Evolutionary conservation across 2,329 filamentous ascomycete species (phyloP).

Genomic region (Ascochyta koolunga): DNA sequence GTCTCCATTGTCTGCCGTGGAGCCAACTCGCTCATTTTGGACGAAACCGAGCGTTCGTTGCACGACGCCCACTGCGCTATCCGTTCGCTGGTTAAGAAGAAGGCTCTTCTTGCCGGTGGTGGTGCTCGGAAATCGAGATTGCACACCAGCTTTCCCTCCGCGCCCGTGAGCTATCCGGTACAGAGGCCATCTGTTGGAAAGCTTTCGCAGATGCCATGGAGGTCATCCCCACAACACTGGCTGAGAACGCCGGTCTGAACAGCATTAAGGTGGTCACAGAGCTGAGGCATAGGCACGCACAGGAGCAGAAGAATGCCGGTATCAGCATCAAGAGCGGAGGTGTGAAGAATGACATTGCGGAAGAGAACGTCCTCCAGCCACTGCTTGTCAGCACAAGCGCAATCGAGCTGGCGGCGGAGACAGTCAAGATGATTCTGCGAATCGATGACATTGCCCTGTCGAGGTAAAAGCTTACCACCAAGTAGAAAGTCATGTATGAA

Average conservation of each 20-base stretch:
- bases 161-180: slow-evolving; percentile 82
- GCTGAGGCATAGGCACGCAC: slow-evolving; percentile 88
- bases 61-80: slow-evolving; percentile 98
- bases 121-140: slow-evolving; percentile 96
- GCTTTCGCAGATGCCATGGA: slow-evolving; percentile 98
- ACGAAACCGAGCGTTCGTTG: slow-evolving; percentile 94
- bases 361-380: slow-evolving; percentile 96
- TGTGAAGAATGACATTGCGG: slow-evolving; percentile 94
- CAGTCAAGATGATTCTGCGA: slow-evolving; percentile 90
- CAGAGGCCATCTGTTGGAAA: slow-evolving; percentile 98
- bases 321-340: slow-evolving; percentile 98
- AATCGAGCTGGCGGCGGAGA: slow-evolving; percentile 95
- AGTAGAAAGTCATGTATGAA: slow-evolving; percentile 3
- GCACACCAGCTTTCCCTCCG: slow-evolving; percentile 83
- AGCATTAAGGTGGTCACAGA: slow-evolving; percentile 99
- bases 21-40: slow-evolving; percentile 90
- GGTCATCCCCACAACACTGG: slow-evolving; percentile 93
- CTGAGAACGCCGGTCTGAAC: slow-evolving; percentile 96
- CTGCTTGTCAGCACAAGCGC: slow-evolving; percentile 96
- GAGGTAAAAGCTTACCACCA: slow-evolving; percentile 29
- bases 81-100: slow-evolving; percentile 98
- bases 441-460: slow-evolving; percentile 70
- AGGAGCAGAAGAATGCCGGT: slow-evolving; percentile 93
- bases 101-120: slow-evolving; percentile 95
- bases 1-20: slow-evolving; percentile 94